Percentiles rank a stretch among this genome's conserved stretches.
phyloP scores from a whole-genome alignment of 305 asterid genomes.

The Petunia hybrid region DNA sequence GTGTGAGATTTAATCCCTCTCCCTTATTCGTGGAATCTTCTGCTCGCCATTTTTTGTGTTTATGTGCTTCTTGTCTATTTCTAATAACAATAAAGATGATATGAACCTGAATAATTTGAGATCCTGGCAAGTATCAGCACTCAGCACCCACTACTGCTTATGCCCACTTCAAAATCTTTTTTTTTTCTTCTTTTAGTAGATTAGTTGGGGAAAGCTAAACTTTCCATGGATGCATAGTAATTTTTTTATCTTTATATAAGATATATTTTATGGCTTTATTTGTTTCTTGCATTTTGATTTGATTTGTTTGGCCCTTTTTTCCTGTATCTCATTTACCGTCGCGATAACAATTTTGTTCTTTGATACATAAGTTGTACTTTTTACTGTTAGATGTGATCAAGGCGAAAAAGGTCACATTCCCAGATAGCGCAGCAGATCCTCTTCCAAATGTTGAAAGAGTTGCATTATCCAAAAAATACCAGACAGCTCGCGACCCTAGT shows the following conservation, averaged over 20 bases:
- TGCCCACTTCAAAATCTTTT: background rate
- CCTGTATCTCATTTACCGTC: background rate
- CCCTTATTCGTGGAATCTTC: conserved; percentile 19
- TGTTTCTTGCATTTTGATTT: conserved; percentile 17
- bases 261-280: background rate
- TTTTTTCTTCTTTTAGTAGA: background rate
- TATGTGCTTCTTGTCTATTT: background rate
- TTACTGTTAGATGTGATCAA: conserved; percentile 48
- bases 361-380: background rate
- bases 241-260: background rate
- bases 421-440: conserved; percentile 42
- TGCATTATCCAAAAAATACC: conserved; percentile 26
- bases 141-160: background rate
- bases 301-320: background rate
- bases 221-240: background rate
- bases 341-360: conserved; percentile 4
- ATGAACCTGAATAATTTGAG: conserved; percentile 13
- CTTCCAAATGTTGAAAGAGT: conserved; percentile 38
- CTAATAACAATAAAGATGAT: conserved; percentile 9
- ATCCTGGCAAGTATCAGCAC: background rate
- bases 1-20: background rate
- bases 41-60: conserved; percentile 11
- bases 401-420: conserved; percentile 62
- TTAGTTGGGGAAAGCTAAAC: conserved; percentile 1
- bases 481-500: conserved; percentile 38